Conservation (phyloP, 2,329 filamentous ascomycete genomes). For the Pseudocercospora eumusae region DNA sequence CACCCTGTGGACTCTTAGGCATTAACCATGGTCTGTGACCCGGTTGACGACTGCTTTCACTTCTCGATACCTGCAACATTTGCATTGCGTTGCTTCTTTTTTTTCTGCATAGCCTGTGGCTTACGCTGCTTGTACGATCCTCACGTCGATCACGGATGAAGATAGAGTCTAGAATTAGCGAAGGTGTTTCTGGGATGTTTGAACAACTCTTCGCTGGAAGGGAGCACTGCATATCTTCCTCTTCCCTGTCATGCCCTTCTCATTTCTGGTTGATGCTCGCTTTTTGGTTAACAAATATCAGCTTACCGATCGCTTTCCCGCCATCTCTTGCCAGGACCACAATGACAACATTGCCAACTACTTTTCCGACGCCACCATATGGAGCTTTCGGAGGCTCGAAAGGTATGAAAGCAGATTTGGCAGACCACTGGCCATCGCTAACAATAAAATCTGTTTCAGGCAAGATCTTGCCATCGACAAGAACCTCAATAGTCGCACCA, state of each 20-base stretch:
- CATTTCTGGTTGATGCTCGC: slow-evolving; percentile 10
- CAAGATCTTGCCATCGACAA: slow-evolving; percentile 19
- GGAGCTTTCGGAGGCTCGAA: slow-evolving; percentile 30
- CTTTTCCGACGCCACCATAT: slow-evolving; percentile 34
- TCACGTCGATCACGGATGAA: slow-evolving; percentile 25
- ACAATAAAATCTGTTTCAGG: not conserved
- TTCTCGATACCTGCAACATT: slow-evolving; percentile 19
- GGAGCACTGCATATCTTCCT: slow-evolving; percentile 3
- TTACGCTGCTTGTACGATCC: slow-evolving; percentile 26
- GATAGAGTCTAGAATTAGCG: slow-evolving; percentile 29
- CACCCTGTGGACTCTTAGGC: slow-evolving; percentile 14
- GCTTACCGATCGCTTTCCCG: slow-evolving; percentile 15
- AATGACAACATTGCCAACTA: slow-evolving; percentile 31
- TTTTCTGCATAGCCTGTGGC: slow-evolving; percentile 26
- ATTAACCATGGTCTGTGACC: slow-evolving; percentile 18
- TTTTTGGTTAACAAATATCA: slow-evolving; percentile 26
- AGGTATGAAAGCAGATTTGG: slow-evolving; percentile 20
- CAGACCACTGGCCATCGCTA: slow-evolving; percentile 19
- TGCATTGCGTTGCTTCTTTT: slow-evolving; percentile 16
- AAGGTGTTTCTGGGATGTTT: slow-evolving; percentile 20
- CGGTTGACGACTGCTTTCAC: slow-evolving; percentile 5
- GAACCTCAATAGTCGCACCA: slow-evolving; percentile 14
- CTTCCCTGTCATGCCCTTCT: not conserved
- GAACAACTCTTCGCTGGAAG: slow-evolving; percentile 10
- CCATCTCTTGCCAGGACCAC: slow-evolving; percentile 21